Evolutionary conservation across 495 filamentous ascomycete species (phyloP), one percentile per base, ranked within the genome.

Genomic region (Penicillium waksmanii): DNA sequence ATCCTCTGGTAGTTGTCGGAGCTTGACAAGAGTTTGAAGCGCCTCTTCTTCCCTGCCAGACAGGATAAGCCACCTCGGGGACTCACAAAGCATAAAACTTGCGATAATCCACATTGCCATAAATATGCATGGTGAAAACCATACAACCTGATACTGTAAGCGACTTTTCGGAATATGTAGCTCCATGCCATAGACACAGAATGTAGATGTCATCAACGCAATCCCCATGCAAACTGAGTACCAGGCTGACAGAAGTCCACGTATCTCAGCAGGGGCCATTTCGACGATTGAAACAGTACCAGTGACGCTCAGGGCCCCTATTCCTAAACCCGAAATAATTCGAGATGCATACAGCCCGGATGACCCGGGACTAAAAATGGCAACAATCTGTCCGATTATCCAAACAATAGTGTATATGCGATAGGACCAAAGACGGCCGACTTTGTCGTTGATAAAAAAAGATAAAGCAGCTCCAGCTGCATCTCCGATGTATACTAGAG

Each of bases 41-140:
- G 73, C 73, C 44, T 75, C 66, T 15, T 70, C 66, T 15, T 71
- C 40, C 3, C 69, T 60, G 18, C 58, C 57, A 10, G 53, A 33
- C 51, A 68, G 38, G 15, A 68, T 36, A n/a, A 75, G 55, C 66
- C 65, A 75, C 9, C 75, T 63, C 5, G 75, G 75, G 0, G 72
- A 75, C 43, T 87, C 82, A 9, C 42, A 25, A 18, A 67, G 11
- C 31, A 60, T 65, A 40, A 67, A 67, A 21, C 62, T 67, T 10
- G 51, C 58, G 0, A 52, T 17, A 17, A 67, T 51, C 23, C 44
- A 54, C 0, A 67, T 31, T 12, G 36, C 18, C 46, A 67, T 44
- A 19, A 64, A 62, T 8, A 67, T 58, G 34, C 35, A 51, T 0
- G 58, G 58, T 0, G 55, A 31, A 27, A 67, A 67, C 42, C 36